Evolutionary conservation across 345 rosid genomes (phyloP), one percentile per base, ranked within the genome.

Genomic region (Heritiera fomes): DNA sequence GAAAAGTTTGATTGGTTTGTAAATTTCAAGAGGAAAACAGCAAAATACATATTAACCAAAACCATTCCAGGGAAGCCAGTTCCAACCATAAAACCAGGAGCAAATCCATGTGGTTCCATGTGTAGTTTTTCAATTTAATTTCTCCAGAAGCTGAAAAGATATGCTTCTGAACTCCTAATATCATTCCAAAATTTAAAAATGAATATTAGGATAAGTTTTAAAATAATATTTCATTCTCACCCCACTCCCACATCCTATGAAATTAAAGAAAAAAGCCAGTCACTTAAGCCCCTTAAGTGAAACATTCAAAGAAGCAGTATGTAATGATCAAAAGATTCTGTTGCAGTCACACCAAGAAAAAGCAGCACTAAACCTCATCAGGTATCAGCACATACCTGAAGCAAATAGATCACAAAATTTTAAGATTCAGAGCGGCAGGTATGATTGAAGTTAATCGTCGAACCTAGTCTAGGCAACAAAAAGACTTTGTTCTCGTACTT

Each of bases 11-110:
- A 32, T 30, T 28, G 64, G 41, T 70, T 70, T 23, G 41, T 47
- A 58, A 47, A 70, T 70, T 23, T 70, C n/a, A 47, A 47, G 13
- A 70, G n/a, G 56, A 65, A 70, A 70, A 34, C 12, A 70, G 11
- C 13, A 49, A 47, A 70, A 28, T 52, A 70, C 18, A 28, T 6
- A 13, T 70, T 49, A 47, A 70, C 20, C 11, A 3, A 45, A 49
- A 28, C 23, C 18, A 69, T 30, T 23, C 13, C 50, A 45, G 5
- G 9, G 8, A 45, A 68, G 32, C 49, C 47, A 20, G 52, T 67
- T 43, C 58, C 52, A 3, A n/a, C 8, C 46, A 67, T n/a, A 41
- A 43, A 41, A 43, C 46, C 8, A 43, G 53, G 58, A 53, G 15
- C 7, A 17, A 53, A 41, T 41, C 43, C 58, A 53, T 53, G n/a